phyloP scores from a whole-genome alignment of 352 stramenopile species.

The Pythium phragmiticola region DNA sequence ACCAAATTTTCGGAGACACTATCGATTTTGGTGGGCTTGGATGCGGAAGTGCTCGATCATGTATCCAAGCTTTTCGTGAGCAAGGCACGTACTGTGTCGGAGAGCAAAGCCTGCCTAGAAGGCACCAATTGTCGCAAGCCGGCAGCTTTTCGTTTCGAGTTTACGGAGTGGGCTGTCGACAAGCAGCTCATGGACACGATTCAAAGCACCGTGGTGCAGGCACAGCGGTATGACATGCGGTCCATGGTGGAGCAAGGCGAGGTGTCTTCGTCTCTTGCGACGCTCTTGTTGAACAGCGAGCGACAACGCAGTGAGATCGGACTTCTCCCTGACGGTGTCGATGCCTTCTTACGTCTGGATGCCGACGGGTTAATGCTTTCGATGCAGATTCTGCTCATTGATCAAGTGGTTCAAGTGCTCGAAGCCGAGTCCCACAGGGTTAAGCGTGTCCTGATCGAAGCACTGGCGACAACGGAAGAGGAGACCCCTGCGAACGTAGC shows the following conservation, averaged over 20 bases:
- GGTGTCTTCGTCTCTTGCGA: slow-evolving; percentile 39
- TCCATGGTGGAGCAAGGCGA: slow-evolving; percentile 58
- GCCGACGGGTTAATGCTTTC: slow-evolving; percentile 67
- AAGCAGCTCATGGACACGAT: slow-evolving; percentile 62
- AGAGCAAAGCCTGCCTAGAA: slow-evolving; percentile 67
- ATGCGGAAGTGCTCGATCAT: slow-evolving; percentile 75
- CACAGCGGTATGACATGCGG: slow-evolving; percentile 67
- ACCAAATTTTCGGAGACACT: slow-evolving; percentile 85
- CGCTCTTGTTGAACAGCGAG: slow-evolving; percentile 22
- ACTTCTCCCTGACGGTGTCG: slow-evolving; percentile 32
- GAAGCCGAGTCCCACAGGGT: slow-evolving; percentile 51
- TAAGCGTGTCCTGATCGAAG: slow-evolving; percentile 20
- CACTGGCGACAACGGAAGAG: slow-evolving; percentile 9
- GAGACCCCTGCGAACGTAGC: neutral
- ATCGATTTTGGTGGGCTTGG: slow-evolving; percentile 69
- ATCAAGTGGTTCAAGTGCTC: slow-evolving; percentile 67
- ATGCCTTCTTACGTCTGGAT: slow-evolving; percentile 69
- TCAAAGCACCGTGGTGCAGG: slow-evolving; percentile 61
- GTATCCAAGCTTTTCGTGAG: slow-evolving; percentile 75
- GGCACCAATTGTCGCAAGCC: slow-evolving; percentile 68
- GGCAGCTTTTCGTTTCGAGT: slow-evolving; percentile 77
- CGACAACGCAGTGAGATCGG: slow-evolving; percentile 12
- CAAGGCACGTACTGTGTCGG: slow-evolving; percentile 67
- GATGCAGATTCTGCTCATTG: slow-evolving; percentile 81
- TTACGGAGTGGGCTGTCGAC: slow-evolving; percentile 82